Conservation (phyloP, 2,329 filamentous ascomycete species). For the Stylonectria norvegica region DNA sequence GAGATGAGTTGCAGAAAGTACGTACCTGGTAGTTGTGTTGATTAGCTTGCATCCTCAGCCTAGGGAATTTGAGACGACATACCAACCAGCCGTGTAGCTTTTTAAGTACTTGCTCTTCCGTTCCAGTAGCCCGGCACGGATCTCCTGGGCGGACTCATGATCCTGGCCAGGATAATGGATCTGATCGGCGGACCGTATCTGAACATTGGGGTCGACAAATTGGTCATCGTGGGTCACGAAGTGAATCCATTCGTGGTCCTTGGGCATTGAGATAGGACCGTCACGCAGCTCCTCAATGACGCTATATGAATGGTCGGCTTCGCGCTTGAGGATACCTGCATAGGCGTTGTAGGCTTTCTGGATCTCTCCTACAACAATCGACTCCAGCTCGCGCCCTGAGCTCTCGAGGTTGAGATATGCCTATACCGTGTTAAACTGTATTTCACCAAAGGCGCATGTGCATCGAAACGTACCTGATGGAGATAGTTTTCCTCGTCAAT, state of each 20-base stretch:
- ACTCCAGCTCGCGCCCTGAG: conserved; percentile 90
- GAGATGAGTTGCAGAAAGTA: conserved; percentile 90
- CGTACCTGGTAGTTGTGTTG: conserved; percentile 62
- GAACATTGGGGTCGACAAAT: conserved; percentile 80
- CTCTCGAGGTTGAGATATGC: conserved; percentile 92
- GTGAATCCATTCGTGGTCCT: conserved; percentile 84
- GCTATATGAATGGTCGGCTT: conserved; percentile 76
- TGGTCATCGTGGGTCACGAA: conserved; percentile 80
- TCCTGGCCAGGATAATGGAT: conserved; percentile 91
- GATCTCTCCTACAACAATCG: conserved; percentile 94
- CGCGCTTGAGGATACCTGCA: conserved; percentile 84
- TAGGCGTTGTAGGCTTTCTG: conserved; percentile 97
- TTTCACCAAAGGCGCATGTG: background rate
- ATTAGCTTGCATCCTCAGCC: conserved; percentile 7
- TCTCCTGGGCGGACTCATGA: conserved; percentile 76
- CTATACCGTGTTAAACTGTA: conserved; percentile 39
- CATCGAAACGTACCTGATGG: conserved; percentile 63
- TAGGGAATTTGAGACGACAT: conserved; percentile 32
- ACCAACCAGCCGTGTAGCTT: conserved; percentile 95
- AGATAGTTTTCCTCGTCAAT: conserved; percentile 97
- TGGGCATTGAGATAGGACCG: conserved; percentile 88
- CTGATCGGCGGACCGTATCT: conserved; percentile 72
- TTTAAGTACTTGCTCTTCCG: conserved; percentile 99
- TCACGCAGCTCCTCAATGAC: conserved; percentile 77
- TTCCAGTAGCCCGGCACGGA: conserved; percentile 86